Percentiles rank a stretch among this genome's conserved stretches.
These are phyloP conservation scores for Podospora didyma DNA, from an alignment of 495 filamentous ascomycete species.

Conservation along the genomic window DNA sequence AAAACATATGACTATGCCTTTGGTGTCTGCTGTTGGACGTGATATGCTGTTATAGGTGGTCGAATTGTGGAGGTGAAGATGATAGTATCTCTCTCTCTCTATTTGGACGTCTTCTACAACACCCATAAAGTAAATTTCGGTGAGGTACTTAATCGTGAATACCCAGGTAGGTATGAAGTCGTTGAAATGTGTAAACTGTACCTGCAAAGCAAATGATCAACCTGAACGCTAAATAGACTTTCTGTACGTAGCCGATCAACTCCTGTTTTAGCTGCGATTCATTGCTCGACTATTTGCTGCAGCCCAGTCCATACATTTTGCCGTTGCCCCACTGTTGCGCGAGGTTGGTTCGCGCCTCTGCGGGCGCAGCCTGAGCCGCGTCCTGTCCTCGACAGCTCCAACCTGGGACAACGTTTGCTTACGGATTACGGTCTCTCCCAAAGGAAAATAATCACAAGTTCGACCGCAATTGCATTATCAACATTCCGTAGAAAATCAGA, in stretches of 20 bases:
- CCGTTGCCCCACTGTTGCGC: not conserved
- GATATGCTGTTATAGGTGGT: too few species aligned
- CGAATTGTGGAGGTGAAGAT: too few species aligned
- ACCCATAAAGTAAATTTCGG: too few species aligned
- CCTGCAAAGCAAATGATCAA: too few species aligned
- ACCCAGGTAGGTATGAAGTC: too few species aligned
- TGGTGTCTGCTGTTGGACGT: not conserved
- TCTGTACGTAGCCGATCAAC: not conserved
- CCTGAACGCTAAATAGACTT: too few species aligned
- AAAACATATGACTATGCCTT: constrained; percentile 11
- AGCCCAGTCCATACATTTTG: not conserved
- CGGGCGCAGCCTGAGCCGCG: not conserved
- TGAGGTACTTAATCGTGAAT: too few species aligned
- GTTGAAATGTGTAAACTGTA: too few species aligned
- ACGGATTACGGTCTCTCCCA: not conserved
- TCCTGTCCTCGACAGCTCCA: not conserved
- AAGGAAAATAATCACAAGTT: not conserved
- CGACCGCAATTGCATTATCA: too few species aligned
- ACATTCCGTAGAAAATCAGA: too few species aligned
- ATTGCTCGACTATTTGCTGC: not conserved
- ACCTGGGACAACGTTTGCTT: not conserved
- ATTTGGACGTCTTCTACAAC: too few species aligned
- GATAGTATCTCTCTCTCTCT: too few species aligned
- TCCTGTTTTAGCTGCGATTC: not conserved
- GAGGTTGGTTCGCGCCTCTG: not conserved